A percentile compares a stretch with the other conserved stretches of the same genome.
Evolutionary conservation across 2,329 filamentous ascomycete species (phyloP).

Genomic region (Colletotrichum orbiculare): DNA sequence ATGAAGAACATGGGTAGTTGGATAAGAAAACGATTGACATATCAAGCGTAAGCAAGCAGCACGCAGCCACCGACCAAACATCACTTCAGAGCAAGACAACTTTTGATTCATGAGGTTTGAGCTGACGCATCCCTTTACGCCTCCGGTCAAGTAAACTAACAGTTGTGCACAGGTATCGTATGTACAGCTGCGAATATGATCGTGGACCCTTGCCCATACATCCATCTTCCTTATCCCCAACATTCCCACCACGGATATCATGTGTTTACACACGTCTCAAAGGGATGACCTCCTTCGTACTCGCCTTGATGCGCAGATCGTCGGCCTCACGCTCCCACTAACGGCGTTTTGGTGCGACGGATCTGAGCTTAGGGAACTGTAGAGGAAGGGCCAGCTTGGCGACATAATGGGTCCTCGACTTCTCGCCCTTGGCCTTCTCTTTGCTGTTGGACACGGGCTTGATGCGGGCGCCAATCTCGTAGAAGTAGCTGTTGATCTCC

Average conservation of each 20-base stretch:
- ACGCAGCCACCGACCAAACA: too few relatives aligned
- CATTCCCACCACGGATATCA: too few relatives aligned
- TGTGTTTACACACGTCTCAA: neutral
- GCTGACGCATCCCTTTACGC: neutral
- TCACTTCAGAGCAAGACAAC: neutral
- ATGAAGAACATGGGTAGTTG: too few relatives aligned
- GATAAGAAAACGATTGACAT: too few relatives aligned
- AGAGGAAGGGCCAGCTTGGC: constrained; percentile 82
- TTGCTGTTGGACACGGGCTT: constrained; percentile 67
- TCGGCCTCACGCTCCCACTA: constrained; percentile 21
- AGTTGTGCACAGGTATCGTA: constrained; percentile 11
- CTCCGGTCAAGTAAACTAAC: constrained; percentile 3
- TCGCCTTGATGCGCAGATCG: neutral
- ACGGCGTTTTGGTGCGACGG: constrained; percentile 41
- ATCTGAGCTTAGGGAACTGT: constrained; percentile 77
- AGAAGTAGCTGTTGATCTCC: constrained; percentile 77
- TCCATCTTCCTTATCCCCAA: too few relatives aligned
- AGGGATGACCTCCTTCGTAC: constrained; percentile 1
- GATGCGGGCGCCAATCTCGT: constrained; percentile 79
- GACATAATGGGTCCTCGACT: constrained; percentile 54
- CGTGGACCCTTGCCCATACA: too few relatives aligned
- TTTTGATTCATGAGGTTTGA: constrained; percentile 9
- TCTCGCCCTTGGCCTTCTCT: constrained; percentile 61
- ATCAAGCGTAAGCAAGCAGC: too few relatives aligned
- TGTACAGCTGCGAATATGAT: constrained; percentile 1